Conservation (phyloP, 345 rosid species). For the Eutrema heterophyllum region DNA sequence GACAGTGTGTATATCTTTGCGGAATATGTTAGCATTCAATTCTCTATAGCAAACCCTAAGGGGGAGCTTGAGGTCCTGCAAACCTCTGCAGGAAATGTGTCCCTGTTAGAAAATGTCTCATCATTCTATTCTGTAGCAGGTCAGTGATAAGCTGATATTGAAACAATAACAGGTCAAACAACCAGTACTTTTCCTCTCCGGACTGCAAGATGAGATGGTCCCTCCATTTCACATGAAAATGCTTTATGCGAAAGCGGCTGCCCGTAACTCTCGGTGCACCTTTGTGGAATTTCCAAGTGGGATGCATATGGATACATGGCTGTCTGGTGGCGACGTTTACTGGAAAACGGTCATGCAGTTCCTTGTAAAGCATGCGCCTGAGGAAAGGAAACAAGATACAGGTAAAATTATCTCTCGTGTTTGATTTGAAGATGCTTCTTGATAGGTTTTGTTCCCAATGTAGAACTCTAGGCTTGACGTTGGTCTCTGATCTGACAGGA, state of each 20-base stretch:
- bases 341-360: conserved; percentile 68
- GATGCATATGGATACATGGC: conserved; percentile 99
- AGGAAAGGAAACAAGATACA: conserved; percentile 36
- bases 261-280: conserved; percentile 58
- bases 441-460: not conserved
- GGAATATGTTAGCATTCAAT: not conserved
- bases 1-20: not conserved
- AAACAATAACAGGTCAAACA: conserved; percentile 62
- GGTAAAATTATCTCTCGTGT: conserved; percentile 1
- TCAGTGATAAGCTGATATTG: conserved; percentile 14
- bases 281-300: conserved; percentile 89
- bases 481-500: conserved; percentile 24
- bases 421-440: conserved; percentile 15
- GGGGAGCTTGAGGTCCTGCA: not conserved
- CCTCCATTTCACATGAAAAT: conserved; percentile 89
- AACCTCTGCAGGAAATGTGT: not conserved
- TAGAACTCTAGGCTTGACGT: conserved; percentile 5
- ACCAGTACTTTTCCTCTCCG: conserved; percentile 93
- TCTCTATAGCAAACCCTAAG: not conserved
- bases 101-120: not conserved
- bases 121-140: not conserved
- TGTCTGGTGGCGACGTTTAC: conserved; percentile 82
- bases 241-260: conserved; percentile 89
- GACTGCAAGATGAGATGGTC: conserved; percentile 98
- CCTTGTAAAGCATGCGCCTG: conserved; percentile 55